Conservation (phyloP, 2,329 filamentous ascomycete species). For the Monosporascus sp. region DNA sequence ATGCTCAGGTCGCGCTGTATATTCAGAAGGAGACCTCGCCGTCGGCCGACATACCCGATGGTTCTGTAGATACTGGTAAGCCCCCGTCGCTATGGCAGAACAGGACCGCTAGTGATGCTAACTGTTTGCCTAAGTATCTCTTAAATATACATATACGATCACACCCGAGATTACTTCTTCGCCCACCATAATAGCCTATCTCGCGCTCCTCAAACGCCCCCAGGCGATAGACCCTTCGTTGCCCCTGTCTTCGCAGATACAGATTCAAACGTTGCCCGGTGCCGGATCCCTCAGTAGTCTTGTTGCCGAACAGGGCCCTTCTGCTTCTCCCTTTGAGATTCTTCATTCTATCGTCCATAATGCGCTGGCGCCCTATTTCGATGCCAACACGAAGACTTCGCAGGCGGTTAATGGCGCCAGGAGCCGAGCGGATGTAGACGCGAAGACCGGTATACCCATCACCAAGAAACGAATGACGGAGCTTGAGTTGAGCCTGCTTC, state of each 20-base stretch:
- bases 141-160: slow-evolving; percentile 69
- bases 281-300: slow-evolving; percentile 64
- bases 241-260: slow-evolving; percentile 82
- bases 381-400: slow-evolving; percentile 85
- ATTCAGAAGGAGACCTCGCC: slow-evolving; percentile 75
- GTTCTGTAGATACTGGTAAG: slow-evolving; percentile 40
- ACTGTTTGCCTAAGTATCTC: slow-evolving; percentile 31
- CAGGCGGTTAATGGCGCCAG: slow-evolving; percentile 61
- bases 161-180: slow-evolving; percentile 77
- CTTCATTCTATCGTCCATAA: slow-evolving; percentile 89
- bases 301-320: slow-evolving; percentile 63
- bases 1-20: slow-evolving; percentile 83
- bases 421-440: slow-evolving; percentile 76
- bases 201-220: slow-evolving; percentile 86
- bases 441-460: slow-evolving; percentile 92
- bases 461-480: slow-evolving; percentile 97
- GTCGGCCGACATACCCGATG: slow-evolving; percentile 47
- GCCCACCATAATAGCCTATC: slow-evolving; percentile 74
- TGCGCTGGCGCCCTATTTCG: slow-evolving; percentile 91
- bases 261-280: slow-evolving; percentile 87
- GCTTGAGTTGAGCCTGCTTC: slow-evolving; percentile 80
- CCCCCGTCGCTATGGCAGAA: neutral
- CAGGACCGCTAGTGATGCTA: slow-evolving; percentile 14
- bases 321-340: slow-evolving; percentile 82
- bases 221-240: slow-evolving; percentile 78